These are phyloP conservation scores for Zymoseptoria brevis DNA, from an alignment of 2,329 filamentous ascomycete genomes.

Conservation along the genomic window DNA sequence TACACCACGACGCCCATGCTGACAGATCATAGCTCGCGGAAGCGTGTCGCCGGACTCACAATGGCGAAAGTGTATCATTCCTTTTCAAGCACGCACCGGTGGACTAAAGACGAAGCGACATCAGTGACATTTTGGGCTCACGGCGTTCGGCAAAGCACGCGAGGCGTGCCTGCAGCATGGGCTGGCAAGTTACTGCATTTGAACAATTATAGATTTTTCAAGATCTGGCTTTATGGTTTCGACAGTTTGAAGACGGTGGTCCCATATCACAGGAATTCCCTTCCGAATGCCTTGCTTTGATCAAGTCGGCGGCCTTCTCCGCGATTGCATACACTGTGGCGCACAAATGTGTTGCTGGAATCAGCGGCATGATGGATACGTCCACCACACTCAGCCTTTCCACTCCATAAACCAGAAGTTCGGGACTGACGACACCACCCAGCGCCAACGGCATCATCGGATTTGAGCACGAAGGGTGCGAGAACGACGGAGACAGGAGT, in stretches of 20 bases:
- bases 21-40: constrained; percentile 46
- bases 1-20: not conserved
- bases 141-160: not conserved
- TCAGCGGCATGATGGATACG: constrained; percentile 27
- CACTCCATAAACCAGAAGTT: constrained; percentile 24
- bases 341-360: constrained; percentile 16
- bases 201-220: not conserved
- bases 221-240: no score
- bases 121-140: not conserved
- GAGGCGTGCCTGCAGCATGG: not conserved
- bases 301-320: constrained; percentile 30
- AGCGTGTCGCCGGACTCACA: constrained; percentile 61
- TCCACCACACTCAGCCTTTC: constrained; percentile 24
- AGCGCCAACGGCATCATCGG: constrained; percentile 15
- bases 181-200: not conserved
- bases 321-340: constrained; percentile 29
- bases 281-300: constrained; percentile 10
- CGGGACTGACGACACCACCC: constrained; percentile 24
- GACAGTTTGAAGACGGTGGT: no score
- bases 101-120: constrained; percentile 4
- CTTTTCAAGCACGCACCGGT: constrained; percentile 58
- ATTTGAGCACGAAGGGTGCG: constrained; percentile 8
- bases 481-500: constrained; percentile 23
- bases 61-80: constrained; percentile 60
- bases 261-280: no score